These are phyloP conservation scores for Priceomyces carsonii DNA, from an alignment of 805 yeast genomes.

Conservation along the genomic window DNA sequence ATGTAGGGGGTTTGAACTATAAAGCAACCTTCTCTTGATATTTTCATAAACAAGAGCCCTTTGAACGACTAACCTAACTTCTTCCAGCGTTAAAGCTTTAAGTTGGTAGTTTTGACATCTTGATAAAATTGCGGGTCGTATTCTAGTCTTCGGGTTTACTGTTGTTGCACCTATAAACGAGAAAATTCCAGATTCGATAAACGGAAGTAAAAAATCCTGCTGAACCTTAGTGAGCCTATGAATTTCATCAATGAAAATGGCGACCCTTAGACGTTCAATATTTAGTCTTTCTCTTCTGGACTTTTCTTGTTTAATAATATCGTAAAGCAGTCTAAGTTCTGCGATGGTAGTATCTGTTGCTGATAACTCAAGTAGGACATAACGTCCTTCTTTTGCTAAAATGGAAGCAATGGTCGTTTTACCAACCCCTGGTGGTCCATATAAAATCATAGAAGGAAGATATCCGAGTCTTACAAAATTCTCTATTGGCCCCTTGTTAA, in stretches of 20 bases:
- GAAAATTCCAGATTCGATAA: conserved; percentile 80
- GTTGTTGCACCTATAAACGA: conserved; percentile 95
- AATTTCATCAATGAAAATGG: conserved; percentile 88
- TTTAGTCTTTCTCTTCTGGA: conserved; percentile 47
- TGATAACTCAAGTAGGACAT: conserved; percentile 74
- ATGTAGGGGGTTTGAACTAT: conserved; percentile 12
- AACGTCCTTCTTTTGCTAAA: conserved; percentile 53
- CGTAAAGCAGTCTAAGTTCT: conserved; percentile 65
- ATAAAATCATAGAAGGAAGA: conserved; percentile 82
- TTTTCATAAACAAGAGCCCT: conserved; percentile 53
- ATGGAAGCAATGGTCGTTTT: conserved; percentile 82
- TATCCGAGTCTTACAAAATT: conserved; percentile 64
- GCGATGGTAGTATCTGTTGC: conserved; percentile 74
- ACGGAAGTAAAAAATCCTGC: conserved; percentile 84
- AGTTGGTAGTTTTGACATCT: conserved; percentile 81
- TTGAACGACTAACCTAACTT: conserved; percentile 52
- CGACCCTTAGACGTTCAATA: conserved; percentile 21
- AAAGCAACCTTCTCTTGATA: conserved; percentile 18
- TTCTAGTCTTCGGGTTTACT: conserved; percentile 81
- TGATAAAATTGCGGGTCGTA: conserved; percentile 80
- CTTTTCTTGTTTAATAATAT: conserved; percentile 46
- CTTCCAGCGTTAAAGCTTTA: conserved; percentile 48
- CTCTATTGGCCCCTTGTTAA: conserved; percentile 65
- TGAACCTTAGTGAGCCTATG: conserved; percentile 85
- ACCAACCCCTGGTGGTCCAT: conserved; percentile 98